Conservation (phyloP, 257 asterid species). For the Cynanchum wilfordii region DNA sequence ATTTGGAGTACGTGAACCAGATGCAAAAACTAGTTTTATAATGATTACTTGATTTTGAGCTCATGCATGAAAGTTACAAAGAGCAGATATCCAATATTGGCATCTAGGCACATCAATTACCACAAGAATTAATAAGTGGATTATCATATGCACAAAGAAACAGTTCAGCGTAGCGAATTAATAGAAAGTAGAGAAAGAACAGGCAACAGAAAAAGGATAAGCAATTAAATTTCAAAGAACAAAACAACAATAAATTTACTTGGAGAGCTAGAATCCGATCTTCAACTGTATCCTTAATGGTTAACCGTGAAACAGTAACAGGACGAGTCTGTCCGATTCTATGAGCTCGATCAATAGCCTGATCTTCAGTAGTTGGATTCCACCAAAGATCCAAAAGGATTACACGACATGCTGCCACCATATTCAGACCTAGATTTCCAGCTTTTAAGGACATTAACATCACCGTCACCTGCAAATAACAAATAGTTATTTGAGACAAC, state of each 20-base stretch:
- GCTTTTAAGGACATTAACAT: slow-evolving; percentile 98
- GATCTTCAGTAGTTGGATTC: slow-evolving; percentile 99
- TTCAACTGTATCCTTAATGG: slow-evolving; percentile 84
- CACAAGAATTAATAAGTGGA: neutral
- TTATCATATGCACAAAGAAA: neutral
- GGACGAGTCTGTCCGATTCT: slow-evolving; percentile 96
- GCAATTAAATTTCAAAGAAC: neutral
- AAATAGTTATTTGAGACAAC: neutral
- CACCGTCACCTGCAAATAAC: slow-evolving; percentile 74
- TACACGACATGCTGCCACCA: slow-evolving; percentile 97
- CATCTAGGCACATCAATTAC: neutral
- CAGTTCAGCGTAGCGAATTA: neutral
- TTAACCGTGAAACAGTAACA: slow-evolving; percentile 83
- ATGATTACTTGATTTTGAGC: neutral
- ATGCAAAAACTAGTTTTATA: neutral
- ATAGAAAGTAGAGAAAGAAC: neutral
- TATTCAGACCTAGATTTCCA: slow-evolving; percentile 94
- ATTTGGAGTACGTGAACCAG: neutral
- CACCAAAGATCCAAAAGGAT: slow-evolving; percentile 99
- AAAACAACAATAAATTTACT: slow-evolving; percentile 32
- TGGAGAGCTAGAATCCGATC: slow-evolving; percentile 95
- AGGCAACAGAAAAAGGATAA: neutral
- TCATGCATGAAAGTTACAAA: neutral
- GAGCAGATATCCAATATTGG: neutral
- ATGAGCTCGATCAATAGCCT: slow-evolving; percentile 97